These are phyloP conservation scores for Pestalotiopsis sp. DNA, from an alignment of 2,329 filamentous ascomycete species.

Conservation along the genomic window DNA sequence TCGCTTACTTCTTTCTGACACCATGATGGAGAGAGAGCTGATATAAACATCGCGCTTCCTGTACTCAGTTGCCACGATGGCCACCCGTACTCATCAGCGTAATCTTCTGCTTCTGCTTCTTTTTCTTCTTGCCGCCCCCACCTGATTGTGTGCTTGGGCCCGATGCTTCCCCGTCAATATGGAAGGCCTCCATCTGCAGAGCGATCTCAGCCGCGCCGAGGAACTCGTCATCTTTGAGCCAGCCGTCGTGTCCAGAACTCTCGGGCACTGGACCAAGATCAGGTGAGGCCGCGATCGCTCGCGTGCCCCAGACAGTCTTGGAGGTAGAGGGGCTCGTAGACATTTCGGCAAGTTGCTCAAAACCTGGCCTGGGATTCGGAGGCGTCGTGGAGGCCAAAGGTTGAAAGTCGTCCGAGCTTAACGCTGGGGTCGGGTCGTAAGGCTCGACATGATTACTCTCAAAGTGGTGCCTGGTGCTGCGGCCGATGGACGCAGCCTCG, in stretches of 20 bases:
- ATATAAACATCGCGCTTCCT: background rate
- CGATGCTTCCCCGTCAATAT: conserved; percentile 35
- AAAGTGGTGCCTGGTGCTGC: conserved; percentile 44
- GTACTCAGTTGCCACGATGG: conserved; percentile 34
- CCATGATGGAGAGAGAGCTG: background rate
- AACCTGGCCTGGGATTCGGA: conserved; percentile 61
- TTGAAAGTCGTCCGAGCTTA: conserved; percentile 66
- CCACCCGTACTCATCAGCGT: conserved; percentile 71
- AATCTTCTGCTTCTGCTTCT: conserved; percentile 75
- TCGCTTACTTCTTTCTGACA: background rate
- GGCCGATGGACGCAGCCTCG: conserved; percentile 70
- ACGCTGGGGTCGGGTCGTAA: conserved; percentile 38
- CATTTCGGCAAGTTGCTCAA: conserved; percentile 72
- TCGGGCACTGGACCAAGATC: conserved; percentile 46
- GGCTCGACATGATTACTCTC: conserved; percentile 43
- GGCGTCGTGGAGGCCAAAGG: conserved; percentile 60
- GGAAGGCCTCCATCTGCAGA: conserved; percentile 59
- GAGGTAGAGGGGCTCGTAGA: conserved; percentile 78
- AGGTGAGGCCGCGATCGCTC: conserved; percentile 64
- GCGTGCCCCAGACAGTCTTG: conserved; percentile 93
- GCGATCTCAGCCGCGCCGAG: conserved; percentile 63
- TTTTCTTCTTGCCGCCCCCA: conserved; percentile 51
- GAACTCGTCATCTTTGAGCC: conserved; percentile 81
- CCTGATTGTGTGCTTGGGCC: conserved; percentile 22
- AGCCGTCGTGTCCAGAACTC: conserved; percentile 71